These are phyloP conservation scores for Flaveria brownii DNA, from an alignment of 129 eudicot genomes.

Conservation along the genomic window DNA sequence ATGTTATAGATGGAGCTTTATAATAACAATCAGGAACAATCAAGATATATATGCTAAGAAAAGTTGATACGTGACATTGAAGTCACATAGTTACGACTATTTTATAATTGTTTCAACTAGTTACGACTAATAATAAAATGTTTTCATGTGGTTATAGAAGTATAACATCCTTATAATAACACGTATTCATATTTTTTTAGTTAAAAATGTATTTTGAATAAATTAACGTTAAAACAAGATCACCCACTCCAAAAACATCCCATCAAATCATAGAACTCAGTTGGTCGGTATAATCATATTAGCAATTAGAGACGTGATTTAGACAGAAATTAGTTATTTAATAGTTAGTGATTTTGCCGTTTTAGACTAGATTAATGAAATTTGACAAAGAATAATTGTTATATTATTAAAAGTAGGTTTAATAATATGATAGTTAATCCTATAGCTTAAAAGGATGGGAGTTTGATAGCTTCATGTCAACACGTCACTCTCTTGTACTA, in stretches of 20 bases:
- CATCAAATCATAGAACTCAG: slow-evolving; percentile 20
- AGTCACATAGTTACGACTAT: too few relatives aligned
- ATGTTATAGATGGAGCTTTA: too few relatives aligned
- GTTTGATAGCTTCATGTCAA: slow-evolving; percentile 12
- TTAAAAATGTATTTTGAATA: not conserved
- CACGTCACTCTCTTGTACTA: slow-evolving; percentile 17
- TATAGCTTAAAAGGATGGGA: slow-evolving; percentile 13
- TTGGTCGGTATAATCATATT: slow-evolving; percentile 31
- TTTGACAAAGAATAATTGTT: not conserved
- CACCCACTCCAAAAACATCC: slow-evolving; percentile 13
- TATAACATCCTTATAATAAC: too few relatives aligned
- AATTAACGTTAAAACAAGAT: not conserved
- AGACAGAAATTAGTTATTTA: slow-evolving; percentile 26
- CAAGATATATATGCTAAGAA: too few relatives aligned
- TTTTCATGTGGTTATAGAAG: too few relatives aligned
- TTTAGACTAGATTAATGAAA: slow-evolving; percentile 19
- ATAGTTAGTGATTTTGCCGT: slow-evolving; percentile 18
- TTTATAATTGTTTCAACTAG: too few relatives aligned
- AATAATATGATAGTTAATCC: slow-evolving; percentile 14
- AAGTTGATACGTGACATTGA: too few relatives aligned
- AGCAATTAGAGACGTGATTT: slow-evolving; percentile 27
- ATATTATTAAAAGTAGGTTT: not conserved
- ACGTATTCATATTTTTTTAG: too few relatives aligned
- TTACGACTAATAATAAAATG: too few relatives aligned
- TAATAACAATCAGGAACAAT: too few relatives aligned